Evolutionary conservation across 345 rosid genomes (phyloP), one percentile per base, ranked within the genome.

Genomic region (Sapria himalayana): DNA sequence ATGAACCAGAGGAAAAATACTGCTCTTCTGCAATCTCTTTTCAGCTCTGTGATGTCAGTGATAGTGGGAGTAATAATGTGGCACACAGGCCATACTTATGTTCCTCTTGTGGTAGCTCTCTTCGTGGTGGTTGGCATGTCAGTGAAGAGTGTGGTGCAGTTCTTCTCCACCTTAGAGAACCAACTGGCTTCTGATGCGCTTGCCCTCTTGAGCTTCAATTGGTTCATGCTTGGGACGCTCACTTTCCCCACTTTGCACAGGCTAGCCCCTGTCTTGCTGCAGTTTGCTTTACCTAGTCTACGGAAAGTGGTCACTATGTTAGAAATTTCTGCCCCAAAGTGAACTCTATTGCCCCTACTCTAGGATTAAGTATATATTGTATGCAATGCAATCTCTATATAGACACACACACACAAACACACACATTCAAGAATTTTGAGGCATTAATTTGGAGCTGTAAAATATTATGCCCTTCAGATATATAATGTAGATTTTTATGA

Each of bases 171-270:
- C 2, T 54, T 70, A 50, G 65, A 48, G 49, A 65, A 72, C 65
- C 76, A 58, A 46, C 82, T 78, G 19, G 81, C 82, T 41, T 70
- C 73, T 19, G 82, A 86, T 49, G 93, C 84, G 2, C 66, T 76
- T 29, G 82, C 91, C 25, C 62, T 86, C 24, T 46, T 86, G 58
- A 86, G 82, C 62, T 60, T 86, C 39, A 81, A 81, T 41, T 78
- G 89, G 74, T 86, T 86, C 56, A 51, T 81, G 7, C 72, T 86
- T 0, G 94, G 94, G 31, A 59, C 73, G 0, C 85, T 86, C 9
- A 65, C 78, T 19, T 82, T 64, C 49, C 93, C 85, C 0, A 57
- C 72, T 7, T 37, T 86, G 17, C 92, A 92, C 0, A 71, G 50
- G 58, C 37, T 75, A 18, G 69, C 62, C 18, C 60, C 58, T 4